Evolutionary conservation across 2,329 filamentous ascomycete genomes (phyloP), one percentile per base, ranked within the genome.

Genomic region (Mollisiaceae sp.): DNA sequence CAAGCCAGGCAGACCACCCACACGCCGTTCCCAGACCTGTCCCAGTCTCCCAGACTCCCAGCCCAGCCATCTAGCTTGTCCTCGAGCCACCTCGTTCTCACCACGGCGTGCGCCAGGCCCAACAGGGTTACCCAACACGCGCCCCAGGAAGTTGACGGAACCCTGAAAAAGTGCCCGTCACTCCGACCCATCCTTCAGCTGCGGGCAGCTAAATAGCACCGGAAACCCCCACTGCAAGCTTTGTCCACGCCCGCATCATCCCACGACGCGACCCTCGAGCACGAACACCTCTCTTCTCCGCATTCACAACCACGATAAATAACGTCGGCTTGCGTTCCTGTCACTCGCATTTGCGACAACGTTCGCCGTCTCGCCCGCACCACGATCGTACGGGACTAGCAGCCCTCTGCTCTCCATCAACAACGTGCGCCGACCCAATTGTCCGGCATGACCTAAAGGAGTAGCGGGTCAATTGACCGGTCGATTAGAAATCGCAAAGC

Each of bases 391-490:
- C 8, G 24, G n/a, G 45, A 60, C 38, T 8, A 9, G 22, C 45
- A 59, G 47, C 32, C 2, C 36, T 56, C 50, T 65, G 47, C 36
- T 52, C 43, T 6, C 27, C 27, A 32, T 32, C 27, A 32, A 32
- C 27, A 32, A 32, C 27, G 3, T 32, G 27, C 45, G 27, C 59
- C 15, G 56, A 64, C 60, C n/a, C 20, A 62, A 43, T 62, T 65
- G 56, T 64, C 60, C 66, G 70, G 69, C 65, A 72, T 72, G 70
- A 64, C 63, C 62, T 67, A 68, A 65, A 58, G 60, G 57, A 20
- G 15, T 59, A 47, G 62, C 65, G 50, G 62, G 62, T 70, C 67
- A 68, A 69, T 69, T 72, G 67, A 65, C 63, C 65, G 22, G 65
- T 64, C 58, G 64, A 60, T 65, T 61, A 63, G 64, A 50, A 64